Base-by-base conservation (phyloP, 441 rosid genomes). In the Erodium moschatum region DNA sequence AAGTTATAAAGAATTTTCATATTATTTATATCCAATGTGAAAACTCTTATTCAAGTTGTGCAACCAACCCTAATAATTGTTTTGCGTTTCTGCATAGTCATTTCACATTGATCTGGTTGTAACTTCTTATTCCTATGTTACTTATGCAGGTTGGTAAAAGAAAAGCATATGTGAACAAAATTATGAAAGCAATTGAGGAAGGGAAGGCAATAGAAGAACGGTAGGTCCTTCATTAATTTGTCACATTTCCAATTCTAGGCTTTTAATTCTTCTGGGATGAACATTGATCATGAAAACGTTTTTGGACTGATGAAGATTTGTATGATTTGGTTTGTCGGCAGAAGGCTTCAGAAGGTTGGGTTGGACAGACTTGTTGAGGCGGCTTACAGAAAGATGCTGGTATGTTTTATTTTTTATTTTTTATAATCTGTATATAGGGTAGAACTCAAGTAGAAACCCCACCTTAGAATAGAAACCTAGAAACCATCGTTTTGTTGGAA, bases 381-480 rank as follows among this genome's bases (percentile, higher is more conserved):
- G 78, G 84, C 90, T 62, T 81, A 81, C 75, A 82, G 64, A 73
- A 86, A 84, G 70, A 81, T 71, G 70, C 74, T 82, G 86, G 90
- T 86, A 79, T 61, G 68, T 24, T 24, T 24, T 24, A 0, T 24
- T 24, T 24, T 24, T n/a, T n/a, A 27, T 68, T 24, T 29, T 24
- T 52, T 0, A 2, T 38, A 5, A 48, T 8, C 11, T 60, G 15
- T 40, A 38, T 38, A 38, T 6, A 33, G 27, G 27, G 27, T 24
- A 24, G 27, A 24, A 24, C 27, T n/a, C 2, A 24, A 24, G 27
- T 24, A 24, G 27, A 24, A 24, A 24, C 27, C 27, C 27, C 27
- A 24, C 27, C 27, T 24, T 24, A 24, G 27, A 2, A 24, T 24
- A 24, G 27, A 24, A 24, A 24, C 27, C 27, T 24, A 24, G 27